Percentiles rank a stretch among this genome's conserved stretches.
Evolutionary conservation across 208 protist species (phyloP).

Genomic region (Trypanosoma grayi): DNA sequence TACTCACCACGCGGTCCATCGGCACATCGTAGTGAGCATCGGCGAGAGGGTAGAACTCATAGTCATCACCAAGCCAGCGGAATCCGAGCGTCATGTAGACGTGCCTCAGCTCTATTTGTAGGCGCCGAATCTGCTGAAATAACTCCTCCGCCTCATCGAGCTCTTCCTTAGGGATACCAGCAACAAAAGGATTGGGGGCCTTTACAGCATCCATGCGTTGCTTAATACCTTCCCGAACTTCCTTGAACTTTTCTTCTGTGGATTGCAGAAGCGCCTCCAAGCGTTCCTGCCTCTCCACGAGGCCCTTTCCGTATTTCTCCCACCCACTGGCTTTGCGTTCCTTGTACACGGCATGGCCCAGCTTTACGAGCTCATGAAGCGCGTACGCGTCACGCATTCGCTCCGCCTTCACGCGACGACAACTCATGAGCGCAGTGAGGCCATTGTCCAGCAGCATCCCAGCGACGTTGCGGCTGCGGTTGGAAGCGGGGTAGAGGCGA

Average conservation of each 20-base stretch:
- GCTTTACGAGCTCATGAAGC: slow-evolving; percentile 29
- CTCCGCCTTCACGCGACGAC: slow-evolving; percentile 32
- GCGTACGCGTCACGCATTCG: slow-evolving; percentile 19
- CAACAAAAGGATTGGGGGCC: slow-evolving; percentile 30
- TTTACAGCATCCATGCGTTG: slow-evolving; percentile 28
- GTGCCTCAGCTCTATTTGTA: slow-evolving; percentile 32
- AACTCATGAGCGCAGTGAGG: slow-evolving; percentile 46
- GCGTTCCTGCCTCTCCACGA: slow-evolving; percentile 29
- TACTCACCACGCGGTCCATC: slow-evolving; percentile 5
- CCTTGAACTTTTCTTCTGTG: slow-evolving; percentile 23
- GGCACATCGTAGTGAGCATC: slow-evolving; percentile 7
- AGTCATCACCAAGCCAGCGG: slow-evolving; percentile 59
- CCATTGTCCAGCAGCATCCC: slow-evolving; percentile 58
- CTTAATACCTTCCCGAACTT: slow-evolving; percentile 25
- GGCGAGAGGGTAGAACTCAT: slow-evolving; percentile 69
- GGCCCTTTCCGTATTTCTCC: slow-evolving; percentile 43
- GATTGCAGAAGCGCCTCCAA: slow-evolving; percentile 27
- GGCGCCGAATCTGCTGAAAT: slow-evolving; percentile 2
- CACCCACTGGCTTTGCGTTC: slow-evolving; percentile 46
- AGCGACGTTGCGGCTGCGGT: slow-evolving; percentile 25
- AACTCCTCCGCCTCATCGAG: slow-evolving; percentile 32
- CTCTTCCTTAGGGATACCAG: slow-evolving; percentile 40
- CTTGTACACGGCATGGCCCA: slow-evolving; percentile 39
- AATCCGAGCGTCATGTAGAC: slow-evolving; percentile 31
- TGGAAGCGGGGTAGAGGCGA: not conserved